Evolutionary conservation across 805 yeast genomes (phyloP).

Genomic region (Metschnikowia baotianmanensis): DNA sequence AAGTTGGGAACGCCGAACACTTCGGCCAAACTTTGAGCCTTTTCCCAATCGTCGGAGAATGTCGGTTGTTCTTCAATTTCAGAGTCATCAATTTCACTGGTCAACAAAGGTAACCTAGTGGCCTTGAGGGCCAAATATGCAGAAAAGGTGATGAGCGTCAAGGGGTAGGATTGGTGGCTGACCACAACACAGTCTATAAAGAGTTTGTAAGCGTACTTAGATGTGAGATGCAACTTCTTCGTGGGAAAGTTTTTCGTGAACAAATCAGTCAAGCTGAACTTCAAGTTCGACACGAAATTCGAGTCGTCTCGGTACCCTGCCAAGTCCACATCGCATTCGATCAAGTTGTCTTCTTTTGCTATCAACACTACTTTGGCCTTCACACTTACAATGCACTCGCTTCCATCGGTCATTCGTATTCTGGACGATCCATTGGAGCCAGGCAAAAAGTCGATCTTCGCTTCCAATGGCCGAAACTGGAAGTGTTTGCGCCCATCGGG

Average conservation of each 20-base stretch:
- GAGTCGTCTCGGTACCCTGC: constrained; percentile 81
- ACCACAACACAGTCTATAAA: constrained; percentile 78
- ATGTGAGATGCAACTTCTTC: constrained; percentile 57
- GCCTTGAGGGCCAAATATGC: constrained; percentile 77
- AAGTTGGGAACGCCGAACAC: constrained; percentile 31
- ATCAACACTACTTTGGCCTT: constrained; percentile 72
- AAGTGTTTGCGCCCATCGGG: constrained; percentile 78
- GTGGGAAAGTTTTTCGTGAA: constrained; percentile 53
- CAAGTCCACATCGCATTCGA: constrained; percentile 79
- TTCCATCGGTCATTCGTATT: constrained; percentile 82
- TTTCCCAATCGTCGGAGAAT: constrained; percentile 84
- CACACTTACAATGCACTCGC: constrained; percentile 89
- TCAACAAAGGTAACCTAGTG: constrained; percentile 69
- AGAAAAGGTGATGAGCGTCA: constrained; percentile 76
- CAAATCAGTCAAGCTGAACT: constrained; percentile 57
- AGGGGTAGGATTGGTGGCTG: constrained; percentile 76
- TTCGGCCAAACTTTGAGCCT: constrained; percentile 46
- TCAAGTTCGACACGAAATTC: constrained; percentile 58
- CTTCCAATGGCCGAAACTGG: constrained; percentile 86
- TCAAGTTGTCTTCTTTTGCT: constrained; percentile 43
- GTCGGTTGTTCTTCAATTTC: constrained; percentile 86
- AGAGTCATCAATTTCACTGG: constrained; percentile 61
- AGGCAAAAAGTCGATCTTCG: constrained; percentile 76
- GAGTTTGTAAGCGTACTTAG: constrained; percentile 71
- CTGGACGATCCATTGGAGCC: constrained; percentile 91